Evolutionary conservation across 345 rosid species (phyloP), one percentile per base, ranked within the genome.

Genomic region (Salix exigua): DNA sequence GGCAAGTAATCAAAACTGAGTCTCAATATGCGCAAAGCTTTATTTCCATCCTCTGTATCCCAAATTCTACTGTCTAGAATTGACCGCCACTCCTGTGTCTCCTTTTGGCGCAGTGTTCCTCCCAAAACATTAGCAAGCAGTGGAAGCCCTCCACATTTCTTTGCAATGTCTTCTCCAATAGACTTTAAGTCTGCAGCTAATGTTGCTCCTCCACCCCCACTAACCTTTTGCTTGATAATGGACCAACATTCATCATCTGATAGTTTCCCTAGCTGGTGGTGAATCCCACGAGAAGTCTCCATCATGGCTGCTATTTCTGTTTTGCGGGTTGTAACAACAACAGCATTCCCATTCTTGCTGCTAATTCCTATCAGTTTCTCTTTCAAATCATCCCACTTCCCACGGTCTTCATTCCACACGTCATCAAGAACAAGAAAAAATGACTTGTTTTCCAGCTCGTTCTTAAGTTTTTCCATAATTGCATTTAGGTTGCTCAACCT

Each of bases 91-190:
- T 33, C 69, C 12, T 42, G 25, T 13, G 1, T 38, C 18, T 21
- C 44, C 26, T 18, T 73, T 53, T 25, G 14, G 16, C 1, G 37
- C 58, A 75, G 10, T 9, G 66, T 50, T 61, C 73, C 73, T 16
- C 78, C 78, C 25, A 68, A 68, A 40, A 75, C 78, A 2, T 4
- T 68, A 16, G 73, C 78, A 68, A 46, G 30, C 21, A 75, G 11
- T 2, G 85, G 85, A 28, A 79, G 21, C 0, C 85, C 85, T 23
- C 73, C 38, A 35, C 85, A 83, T 31, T 46, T 73, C 30, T 58
- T 21, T 0, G 78, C 82, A 64, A 83, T 76, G 10, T n/a, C 68
- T 42, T 40, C 63, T 10, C 80, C 85, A 26, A 83, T 73, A 1
- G 7, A 66, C 68, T 48, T 66, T 7, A 83, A 64, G 1, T 76